A percentile compares a stretch with the other conserved stretches of the same genome.
These are phyloP conservation scores for Mrakia frigida DNA, from an alignment of 768 basidiomycete genomes.

Conservation along the genomic window DNA sequence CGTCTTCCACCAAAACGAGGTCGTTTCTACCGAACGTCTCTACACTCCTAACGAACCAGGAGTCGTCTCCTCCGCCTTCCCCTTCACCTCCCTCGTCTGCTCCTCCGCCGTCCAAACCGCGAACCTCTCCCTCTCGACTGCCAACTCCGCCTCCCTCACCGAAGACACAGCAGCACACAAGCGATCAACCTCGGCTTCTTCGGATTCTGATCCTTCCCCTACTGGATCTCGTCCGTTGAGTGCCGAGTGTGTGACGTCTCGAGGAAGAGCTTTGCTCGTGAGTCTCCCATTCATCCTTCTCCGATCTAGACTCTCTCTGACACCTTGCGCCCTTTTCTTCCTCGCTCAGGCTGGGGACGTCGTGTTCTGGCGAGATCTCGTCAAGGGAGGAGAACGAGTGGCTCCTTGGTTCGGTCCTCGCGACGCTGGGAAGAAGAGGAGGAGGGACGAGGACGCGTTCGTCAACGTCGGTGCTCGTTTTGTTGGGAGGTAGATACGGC, in stretches of 20 bases:
- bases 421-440: background rate
- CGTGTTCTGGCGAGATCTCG: constrained; percentile 26
- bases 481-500: background rate
- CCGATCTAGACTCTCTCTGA: background rate
- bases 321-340: background rate
- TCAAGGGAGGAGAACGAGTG: constrained; percentile 22
- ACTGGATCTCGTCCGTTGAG: background rate
- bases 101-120: background rate
- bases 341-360: constrained; percentile 1
- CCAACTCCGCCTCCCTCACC: background rate
- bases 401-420: background rate
- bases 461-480: background rate
- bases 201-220: background rate
- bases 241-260: background rate
- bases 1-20: constrained; percentile 73
- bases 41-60: constrained; percentile 45
- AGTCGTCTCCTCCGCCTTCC: background rate
- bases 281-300: background rate
- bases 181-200: background rate
- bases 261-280: background rate
- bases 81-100: background rate
- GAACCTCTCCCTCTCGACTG: background rate
- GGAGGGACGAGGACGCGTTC: background rate
- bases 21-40: constrained; percentile 62
- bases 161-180: background rate